Conservation (phyloP, 2,329 filamentous ascomycete species). For the Cercospora canescens region DNA sequence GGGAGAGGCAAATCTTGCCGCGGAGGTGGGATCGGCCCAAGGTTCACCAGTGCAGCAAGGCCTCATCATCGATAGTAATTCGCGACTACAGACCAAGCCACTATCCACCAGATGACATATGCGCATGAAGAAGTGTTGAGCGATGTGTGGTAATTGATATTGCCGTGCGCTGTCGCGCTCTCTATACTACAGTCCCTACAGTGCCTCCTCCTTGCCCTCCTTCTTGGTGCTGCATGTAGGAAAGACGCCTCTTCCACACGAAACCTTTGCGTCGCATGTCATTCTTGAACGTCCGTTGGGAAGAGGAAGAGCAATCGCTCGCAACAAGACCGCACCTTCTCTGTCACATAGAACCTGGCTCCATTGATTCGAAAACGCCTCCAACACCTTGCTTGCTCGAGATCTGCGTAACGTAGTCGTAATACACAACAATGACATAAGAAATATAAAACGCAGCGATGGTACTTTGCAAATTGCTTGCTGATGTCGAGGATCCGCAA, state of each 20-base stretch:
- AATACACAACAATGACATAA: slow-evolving; percentile 17
- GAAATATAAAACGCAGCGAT: slow-evolving; percentile 2
- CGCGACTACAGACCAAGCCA: not conserved
- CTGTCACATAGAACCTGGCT: not conserved
- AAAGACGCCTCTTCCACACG: not conserved
- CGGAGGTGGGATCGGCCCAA: not conserved
- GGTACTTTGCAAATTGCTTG: slow-evolving; percentile 4
- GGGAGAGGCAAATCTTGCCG: not conserved
- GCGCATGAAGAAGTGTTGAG: not conserved
- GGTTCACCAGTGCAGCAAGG: not conserved
- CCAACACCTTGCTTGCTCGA: slow-evolving; percentile 33
- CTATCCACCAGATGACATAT: not conserved
- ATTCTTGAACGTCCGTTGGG: not conserved
- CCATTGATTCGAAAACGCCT: slow-evolving; percentile 22
- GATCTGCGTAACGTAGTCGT: slow-evolving; percentile 20
- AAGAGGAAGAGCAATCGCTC: not conserved
- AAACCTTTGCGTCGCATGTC: not conserved
- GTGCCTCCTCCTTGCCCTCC: not conserved
- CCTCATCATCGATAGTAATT: not conserved
- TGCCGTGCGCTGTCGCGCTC: not conserved
- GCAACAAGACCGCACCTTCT: not conserved
- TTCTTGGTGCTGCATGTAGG: not conserved
- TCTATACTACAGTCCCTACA: not conserved
- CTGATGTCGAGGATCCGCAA: not conserved
- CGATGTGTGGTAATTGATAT: not conserved